Conservation (phyloP, 176 grass and related monocot genomes). For the Raddia distichophylla region DNA sequence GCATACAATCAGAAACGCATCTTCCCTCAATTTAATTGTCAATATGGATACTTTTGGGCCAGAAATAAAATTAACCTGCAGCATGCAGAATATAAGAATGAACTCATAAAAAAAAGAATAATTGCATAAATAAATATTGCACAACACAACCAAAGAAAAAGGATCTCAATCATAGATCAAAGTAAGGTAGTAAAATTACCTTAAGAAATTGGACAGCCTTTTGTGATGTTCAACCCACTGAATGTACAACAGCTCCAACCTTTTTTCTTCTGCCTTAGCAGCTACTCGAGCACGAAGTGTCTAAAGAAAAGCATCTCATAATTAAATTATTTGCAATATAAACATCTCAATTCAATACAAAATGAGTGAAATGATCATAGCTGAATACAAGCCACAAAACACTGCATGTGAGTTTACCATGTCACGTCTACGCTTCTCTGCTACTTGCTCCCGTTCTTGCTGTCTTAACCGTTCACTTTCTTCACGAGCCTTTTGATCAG, state of each 20-base stretch:
- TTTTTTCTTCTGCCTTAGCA: conserved; percentile 95
- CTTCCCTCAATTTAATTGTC: conserved; percentile 99
- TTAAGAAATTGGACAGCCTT: conserved; percentile 98
- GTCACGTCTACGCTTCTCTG: conserved; percentile 90
- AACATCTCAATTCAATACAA: conserved; percentile 17
- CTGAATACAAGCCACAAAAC: conserved; percentile 27
- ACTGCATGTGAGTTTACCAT: conserved; percentile 53
- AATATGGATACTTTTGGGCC: conserved; percentile 97
- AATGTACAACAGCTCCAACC: conserved; percentile 89
- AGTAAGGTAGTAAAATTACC: conserved; percentile 44
- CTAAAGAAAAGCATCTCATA: conserved; percentile 46
- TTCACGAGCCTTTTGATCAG: conserved; percentile 93
- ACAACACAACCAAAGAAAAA: conserved; percentile 21
- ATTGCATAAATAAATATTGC: conserved; percentile 5
- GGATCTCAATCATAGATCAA: neutral
- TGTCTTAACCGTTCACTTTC: conserved; percentile 91
- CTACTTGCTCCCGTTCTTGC: conserved; percentile 80
- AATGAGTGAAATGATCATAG: conserved; percentile 17
- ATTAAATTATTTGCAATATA: conserved; percentile 40
- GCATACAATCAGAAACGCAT: conserved; percentile 82
- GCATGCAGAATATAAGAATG: conserved; percentile 41
- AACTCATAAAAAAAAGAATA: conserved; percentile 36
- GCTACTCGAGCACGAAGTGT: conserved; percentile 87
- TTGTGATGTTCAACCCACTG: conserved; percentile 96
- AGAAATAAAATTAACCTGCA: conserved; percentile 99